Base-by-base conservation (phyloP, 345 rosid genomes). In the Laguncularia racemosa region DNA sequence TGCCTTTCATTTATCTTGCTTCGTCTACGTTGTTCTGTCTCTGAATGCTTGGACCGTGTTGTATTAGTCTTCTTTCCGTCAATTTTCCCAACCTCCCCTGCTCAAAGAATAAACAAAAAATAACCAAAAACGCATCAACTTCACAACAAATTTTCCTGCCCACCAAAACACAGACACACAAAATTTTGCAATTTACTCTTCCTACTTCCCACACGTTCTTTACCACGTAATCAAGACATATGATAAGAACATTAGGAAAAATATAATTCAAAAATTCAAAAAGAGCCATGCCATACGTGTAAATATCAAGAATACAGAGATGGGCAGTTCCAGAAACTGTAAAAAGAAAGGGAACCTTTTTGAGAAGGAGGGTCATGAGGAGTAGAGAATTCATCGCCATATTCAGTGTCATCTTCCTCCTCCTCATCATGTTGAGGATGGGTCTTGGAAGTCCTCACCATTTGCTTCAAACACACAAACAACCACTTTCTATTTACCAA, bases 1-100 rank as follows among this genome's bases (percentile, higher is more conserved):
- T 50, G 63, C 97, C 97, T 84, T 81, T 84, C 90, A 67, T 84
- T 89, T 62, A 89, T 84, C 78, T 89, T 86, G 78, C 88, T 78
- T 73, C 95, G 76, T 52, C 97, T 77, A 40, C 95, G 86, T 53
- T 89, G 90, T 78, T 89, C 95, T 4, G 90, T 86, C 81, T 86
- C 95, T 2, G 97, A 86, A 78, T 89, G 95, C 76, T 86, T 89
- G 28, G 88, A 75, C 61, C 86, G 78, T 20, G 59, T 62, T 17
- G 70, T 57, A 60, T 52, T 80, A 9, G 59, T 20, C 75, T 78
- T 76, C 64, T 59, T 79, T 49, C 68, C 76, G 15, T 76, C 82
- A 8, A 12, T 66, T 57, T 66, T 80, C 63, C 62, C 72, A 19
- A 52, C 44, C 14, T 65, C 82, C 26, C 79, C 85, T 70, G 44